A percentile compares a stretch with the other conserved stretches of the same genome.
Evolutionary conservation across 768 basidiomycete genomes (phyloP).

Genomic region (Lactarius pseudohatsudake): DNA sequence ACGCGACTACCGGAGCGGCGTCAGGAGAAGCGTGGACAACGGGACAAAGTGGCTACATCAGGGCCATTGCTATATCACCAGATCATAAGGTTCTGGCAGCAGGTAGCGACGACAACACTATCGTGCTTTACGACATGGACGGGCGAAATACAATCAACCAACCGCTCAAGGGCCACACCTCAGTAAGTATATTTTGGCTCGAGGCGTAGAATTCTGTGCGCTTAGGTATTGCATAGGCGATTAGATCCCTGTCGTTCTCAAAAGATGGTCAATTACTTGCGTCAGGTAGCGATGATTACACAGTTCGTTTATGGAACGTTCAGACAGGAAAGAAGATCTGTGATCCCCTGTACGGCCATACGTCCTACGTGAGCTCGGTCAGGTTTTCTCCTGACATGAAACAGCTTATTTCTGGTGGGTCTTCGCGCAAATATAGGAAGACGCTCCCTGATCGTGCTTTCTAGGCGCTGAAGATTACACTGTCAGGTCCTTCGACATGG

Average conservation of each 20-base stretch:
- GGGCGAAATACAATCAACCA: neutral
- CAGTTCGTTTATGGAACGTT: conserved; percentile 22
- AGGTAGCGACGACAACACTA: conserved; percentile 15
- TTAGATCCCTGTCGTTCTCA: conserved; percentile 17
- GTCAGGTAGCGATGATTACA: conserved; percentile 14
- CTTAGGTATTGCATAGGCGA: conserved; percentile 1
- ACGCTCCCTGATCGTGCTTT: neutral
- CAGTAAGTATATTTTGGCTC: conserved; percentile 4
- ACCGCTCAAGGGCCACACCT: conserved; percentile 13
- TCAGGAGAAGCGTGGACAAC: conserved; percentile 15
- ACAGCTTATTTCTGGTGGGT: conserved; percentile 19
- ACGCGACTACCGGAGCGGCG: conserved; percentile 11
- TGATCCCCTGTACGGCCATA: conserved; percentile 21
- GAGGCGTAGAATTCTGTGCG: neutral
- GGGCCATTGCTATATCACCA: conserved; percentile 33
- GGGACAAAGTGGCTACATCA: conserved; percentile 18
- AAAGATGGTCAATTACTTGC: conserved; percentile 12
- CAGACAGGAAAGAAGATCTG: conserved; percentile 15
- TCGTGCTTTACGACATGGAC: conserved; percentile 21
- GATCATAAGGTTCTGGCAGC: conserved; percentile 31
- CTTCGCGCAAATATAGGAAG: neutral
- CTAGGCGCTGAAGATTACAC: conserved; percentile 15
- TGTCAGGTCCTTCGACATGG: conserved; percentile 24
- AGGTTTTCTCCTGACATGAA: conserved; percentile 28
- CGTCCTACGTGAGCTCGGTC: conserved; percentile 9